Conservation (phyloP, 257 asterid species). For the Primulina eburnea region DNA sequence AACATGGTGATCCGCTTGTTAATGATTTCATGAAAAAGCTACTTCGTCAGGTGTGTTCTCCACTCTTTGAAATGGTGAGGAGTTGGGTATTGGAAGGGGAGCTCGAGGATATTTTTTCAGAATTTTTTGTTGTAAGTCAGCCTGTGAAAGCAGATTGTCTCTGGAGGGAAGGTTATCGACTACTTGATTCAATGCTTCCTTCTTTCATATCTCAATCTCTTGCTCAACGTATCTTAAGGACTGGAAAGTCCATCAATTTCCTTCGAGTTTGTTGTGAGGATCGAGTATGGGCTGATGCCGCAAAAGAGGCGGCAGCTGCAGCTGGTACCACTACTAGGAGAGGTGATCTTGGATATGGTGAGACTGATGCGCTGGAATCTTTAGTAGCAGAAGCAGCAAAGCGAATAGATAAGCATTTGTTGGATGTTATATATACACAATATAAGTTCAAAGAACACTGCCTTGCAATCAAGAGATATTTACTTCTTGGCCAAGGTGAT, state of each 20-base stretch:
- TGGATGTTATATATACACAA: conserved; percentile 75
- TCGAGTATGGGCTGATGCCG: conserved; percentile 95
- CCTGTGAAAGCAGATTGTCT: conserved; percentile 96
- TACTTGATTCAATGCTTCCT: conserved; percentile 91
- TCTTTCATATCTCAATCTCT: conserved; percentile 82
- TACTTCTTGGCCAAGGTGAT: conserved; percentile 98
- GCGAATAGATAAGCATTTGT: conserved; percentile 82
- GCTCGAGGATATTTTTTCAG: conserved; percentile 89
- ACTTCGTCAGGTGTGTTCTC: conserved; percentile 89
- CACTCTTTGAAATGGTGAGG: conserved; percentile 98
- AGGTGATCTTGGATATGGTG: conserved; percentile 92
- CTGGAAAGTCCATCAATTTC: conserved; percentile 95
- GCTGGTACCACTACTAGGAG: conserved; percentile 90
- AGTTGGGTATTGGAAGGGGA: conserved; percentile 99
- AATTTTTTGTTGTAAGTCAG: conserved; percentile 85
- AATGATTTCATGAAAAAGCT: conserved; percentile 85
- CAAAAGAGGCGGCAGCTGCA: conserved; percentile 86
- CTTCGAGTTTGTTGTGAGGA: conserved; percentile 98
- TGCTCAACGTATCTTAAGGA: conserved; percentile 88
- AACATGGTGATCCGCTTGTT: conserved; percentile 96
- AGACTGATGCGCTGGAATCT: conserved; percentile 95
- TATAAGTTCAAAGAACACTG: conserved; percentile 95
- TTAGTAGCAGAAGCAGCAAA: conserved; percentile 88
- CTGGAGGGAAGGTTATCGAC: conserved; percentile 96
- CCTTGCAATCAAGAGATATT: conserved; percentile 91